phyloP scores from a whole-genome alignment of 371 early-diverging fungal genomes.

The Nematocida ausubeli region DNA sequence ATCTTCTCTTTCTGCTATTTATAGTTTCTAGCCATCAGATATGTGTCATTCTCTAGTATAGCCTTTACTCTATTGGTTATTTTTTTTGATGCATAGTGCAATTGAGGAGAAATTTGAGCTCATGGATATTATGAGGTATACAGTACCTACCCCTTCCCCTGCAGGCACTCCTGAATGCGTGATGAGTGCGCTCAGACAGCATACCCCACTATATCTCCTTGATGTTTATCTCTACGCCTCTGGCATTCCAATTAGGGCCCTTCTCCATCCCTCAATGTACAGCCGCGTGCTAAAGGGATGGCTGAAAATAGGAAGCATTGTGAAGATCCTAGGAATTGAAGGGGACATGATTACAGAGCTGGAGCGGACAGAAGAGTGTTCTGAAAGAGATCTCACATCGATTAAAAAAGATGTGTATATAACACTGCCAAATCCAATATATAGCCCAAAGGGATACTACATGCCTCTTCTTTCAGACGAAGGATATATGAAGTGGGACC shows the following conservation, averaged over 20 bases:
- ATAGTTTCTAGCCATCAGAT: too few species aligned
- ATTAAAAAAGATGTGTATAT: constrained; percentile 35
- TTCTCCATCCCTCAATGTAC: constrained; percentile 40
- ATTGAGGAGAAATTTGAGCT: constrained; percentile 10
- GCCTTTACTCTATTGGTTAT: constrained; percentile 47
- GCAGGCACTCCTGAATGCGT: constrained; percentile 6
- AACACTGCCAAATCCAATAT: constrained; percentile 23
- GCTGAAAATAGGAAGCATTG: constrained; percentile 25
- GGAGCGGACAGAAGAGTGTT: not conserved
- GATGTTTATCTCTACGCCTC: constrained; percentile 27
- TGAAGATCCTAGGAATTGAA: not conserved
- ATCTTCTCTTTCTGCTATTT: too few species aligned
- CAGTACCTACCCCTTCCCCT: not conserved
- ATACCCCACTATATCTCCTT: constrained; percentile 1
- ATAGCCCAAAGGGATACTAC: constrained; percentile 20
- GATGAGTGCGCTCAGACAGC: not conserved
- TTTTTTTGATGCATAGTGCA: constrained; percentile 35
- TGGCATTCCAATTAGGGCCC: constrained; percentile 28
- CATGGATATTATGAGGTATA: constrained; percentile 48
- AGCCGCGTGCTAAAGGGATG: constrained; percentile 43
- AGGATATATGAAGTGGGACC: constrained; percentile 41
- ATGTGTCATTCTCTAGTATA: too few species aligned
- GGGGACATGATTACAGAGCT: constrained; percentile 38
- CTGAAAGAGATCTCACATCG: not conserved
- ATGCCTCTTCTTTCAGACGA: constrained; percentile 46